Base-by-base conservation (phyloP, 177 flowering plant species). In the Vitis hybrid region DNA sequence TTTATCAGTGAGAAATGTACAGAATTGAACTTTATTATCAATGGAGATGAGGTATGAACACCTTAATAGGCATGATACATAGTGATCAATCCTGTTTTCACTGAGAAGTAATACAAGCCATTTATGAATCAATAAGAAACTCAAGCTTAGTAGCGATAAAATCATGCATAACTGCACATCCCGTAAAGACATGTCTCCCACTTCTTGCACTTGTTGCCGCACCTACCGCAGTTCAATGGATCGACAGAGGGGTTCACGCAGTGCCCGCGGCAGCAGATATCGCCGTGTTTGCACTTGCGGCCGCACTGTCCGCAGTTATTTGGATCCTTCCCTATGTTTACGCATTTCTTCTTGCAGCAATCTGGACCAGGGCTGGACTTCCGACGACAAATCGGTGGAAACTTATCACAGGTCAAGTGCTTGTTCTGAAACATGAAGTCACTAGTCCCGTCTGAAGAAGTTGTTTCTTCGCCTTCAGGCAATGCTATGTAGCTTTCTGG, bases 271-370 rank as follows among this genome's bases (percentile, higher is more conserved):
- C 73, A 70, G 60, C 73, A 70, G 1, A 39, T 48, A 29, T 63
- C 62, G 16, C 62, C 16, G 67, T 12, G 39, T 58, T 56, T 70
- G 67, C 73, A 70, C 39, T 14, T 62, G 16, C 63, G 18, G n/a
- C 73, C 67, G 5, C 73, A 70, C 55, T 9, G 13, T 10, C 73
- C 73, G 19, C 67, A 70, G 67, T 70, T 70, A 31, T 15, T 6
- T 53, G 49, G 51, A 56, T 82, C 85, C 2, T 50, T 63, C 29
- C 1, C 1, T 18, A 77, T 60, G n/a, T 82, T 71, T 18, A 78
- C 80, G 60, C 84, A 81, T n/a, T 60, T 65, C 70, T 76, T 78
- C 68, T 70, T 56, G 81, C 84, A 81, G 64, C 82, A 82, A 52
- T 77, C 69, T 11, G 70, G 75, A 3, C 85, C 82, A 1, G 79